A percentile compares a stretch with the other conserved stretches of the same genome.
phyloP scores from a whole-genome alignment of 78 protist genomes.

The Polysphondylium violaceum region DNA sequence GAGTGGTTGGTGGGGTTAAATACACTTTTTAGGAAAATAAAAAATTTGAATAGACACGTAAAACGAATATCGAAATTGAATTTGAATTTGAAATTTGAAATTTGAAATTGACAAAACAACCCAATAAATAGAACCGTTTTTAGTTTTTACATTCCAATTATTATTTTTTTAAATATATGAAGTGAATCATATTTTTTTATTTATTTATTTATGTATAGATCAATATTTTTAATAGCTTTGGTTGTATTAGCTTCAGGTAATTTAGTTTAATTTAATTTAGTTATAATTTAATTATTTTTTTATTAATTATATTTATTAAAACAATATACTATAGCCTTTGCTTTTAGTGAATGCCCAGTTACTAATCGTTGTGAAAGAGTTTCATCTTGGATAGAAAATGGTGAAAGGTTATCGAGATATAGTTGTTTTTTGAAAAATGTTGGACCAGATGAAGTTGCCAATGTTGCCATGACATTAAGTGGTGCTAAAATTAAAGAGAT shows the following conservation, averaged over 20 bases:
- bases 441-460: neutral
- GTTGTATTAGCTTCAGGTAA: too few relatives aligned
- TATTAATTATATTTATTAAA: too few relatives aligned
- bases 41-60: too few relatives aligned
- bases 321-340: neutral
- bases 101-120: too few relatives aligned
- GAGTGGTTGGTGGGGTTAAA: too few relatives aligned
- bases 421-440: neutral
- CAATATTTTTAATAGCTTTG: neutral
- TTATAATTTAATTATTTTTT: neutral
- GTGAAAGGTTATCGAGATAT: neutral
- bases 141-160: too few relatives aligned
- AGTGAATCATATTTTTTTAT: neutral
- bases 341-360: slow-evolving; percentile 1
- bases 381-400: neutral
- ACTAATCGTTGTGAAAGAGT: slow-evolving; percentile 18
- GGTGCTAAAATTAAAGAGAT: slow-evolving; percentile 23
- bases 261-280: neutral
- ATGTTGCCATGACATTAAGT: slow-evolving; percentile 1
- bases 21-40: too few relatives aligned
- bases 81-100: too few relatives aligned
- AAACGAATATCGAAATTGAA: too few relatives aligned
- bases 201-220: neutral
- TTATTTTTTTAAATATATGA: too few relatives aligned
- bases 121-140: too few relatives aligned